Evolutionary conservation across 148 eudicot genomes (phyloP).

Genomic region (Suaeda aralocaspica): DNA sequence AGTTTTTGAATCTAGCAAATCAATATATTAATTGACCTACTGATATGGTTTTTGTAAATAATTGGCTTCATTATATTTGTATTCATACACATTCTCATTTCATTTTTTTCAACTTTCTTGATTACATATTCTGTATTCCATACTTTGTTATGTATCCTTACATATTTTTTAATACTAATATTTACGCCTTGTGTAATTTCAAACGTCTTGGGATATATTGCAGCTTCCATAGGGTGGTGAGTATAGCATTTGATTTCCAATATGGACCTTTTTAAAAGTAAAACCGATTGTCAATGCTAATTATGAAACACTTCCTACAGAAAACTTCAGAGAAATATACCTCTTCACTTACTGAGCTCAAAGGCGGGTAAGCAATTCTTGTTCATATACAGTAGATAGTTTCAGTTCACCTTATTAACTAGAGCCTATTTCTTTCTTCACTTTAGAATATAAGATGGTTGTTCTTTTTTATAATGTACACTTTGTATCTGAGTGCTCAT

Average conservation of each 20-base stretch:
- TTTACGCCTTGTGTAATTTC: constrained; percentile 25
- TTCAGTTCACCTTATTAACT: neutral
- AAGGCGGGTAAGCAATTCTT: constrained; percentile 71
- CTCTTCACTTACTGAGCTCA: constrained; percentile 69
- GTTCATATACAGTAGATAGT: neutral
- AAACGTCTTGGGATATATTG: constrained; percentile 75
- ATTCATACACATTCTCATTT: no score
- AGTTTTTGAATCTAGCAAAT: no score
- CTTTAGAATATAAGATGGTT: neutral
- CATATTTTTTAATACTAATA: neutral
- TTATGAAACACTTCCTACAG: no score
- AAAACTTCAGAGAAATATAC: no score
- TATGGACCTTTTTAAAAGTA: neutral
- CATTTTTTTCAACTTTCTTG: no score
- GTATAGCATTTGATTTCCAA: constrained; percentile 14
- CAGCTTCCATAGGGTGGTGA: constrained; percentile 71
- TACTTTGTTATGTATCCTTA: neutral
- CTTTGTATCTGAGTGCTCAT: no score
- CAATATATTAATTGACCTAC: no score
- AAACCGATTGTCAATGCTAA: neutral
- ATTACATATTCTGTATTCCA: no score
- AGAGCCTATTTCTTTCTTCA: neutral
- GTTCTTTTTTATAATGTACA: no score
- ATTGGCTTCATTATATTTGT: no score
- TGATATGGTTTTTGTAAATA: no score